These are phyloP conservation scores for Imleria badia DNA, from an alignment of 768 basidiomycete species.

Conservation along the genomic window DNA sequence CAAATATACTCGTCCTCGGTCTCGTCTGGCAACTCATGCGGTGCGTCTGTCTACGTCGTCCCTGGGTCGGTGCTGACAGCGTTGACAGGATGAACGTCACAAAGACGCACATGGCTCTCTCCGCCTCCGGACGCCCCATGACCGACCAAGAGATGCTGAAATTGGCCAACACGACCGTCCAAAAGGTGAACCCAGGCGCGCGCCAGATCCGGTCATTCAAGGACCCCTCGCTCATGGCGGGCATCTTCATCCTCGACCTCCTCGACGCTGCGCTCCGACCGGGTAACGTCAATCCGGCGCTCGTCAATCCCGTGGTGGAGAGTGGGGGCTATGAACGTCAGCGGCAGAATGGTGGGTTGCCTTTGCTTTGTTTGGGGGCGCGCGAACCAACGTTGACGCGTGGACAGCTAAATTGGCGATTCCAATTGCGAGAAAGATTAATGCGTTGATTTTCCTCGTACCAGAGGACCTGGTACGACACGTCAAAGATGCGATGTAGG, in stretches of 20 bases:
- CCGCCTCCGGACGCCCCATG: constrained; percentile 74
- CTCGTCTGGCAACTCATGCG: constrained; percentile 98
- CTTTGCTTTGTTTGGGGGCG: background rate
- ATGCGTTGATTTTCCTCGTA: constrained; percentile 92
- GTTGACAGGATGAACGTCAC: constrained; percentile 74
- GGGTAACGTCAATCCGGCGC: constrained; percentile 88
- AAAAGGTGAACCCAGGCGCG: constrained; percentile 58
- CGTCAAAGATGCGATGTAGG: too few species aligned
- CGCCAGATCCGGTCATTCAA: constrained; percentile 88
- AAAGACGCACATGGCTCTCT: constrained; percentile 79
- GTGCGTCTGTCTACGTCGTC: constrained; percentile 37
- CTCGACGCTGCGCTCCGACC: constrained; percentile 89
- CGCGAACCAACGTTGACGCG: background rate
- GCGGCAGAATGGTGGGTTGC: constrained; percentile 79
- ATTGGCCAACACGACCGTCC: constrained; percentile 93
- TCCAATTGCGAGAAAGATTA: constrained; percentile 98
- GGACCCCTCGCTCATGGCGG: constrained; percentile 86
- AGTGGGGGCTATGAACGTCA: constrained; percentile 80
- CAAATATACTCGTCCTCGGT: constrained; percentile 88
- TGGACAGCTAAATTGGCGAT: constrained; percentile 91
- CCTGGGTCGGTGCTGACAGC: background rate
- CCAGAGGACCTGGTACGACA: too few species aligned
- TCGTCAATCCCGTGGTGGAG: constrained; percentile 65
- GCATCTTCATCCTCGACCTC: constrained; percentile 90
- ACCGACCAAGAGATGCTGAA: constrained; percentile 92